These are phyloP conservation scores for Plasmodium gallinaceum DNA, from an alignment of 169 alveolate genomes.

Conservation along the genomic window DNA sequence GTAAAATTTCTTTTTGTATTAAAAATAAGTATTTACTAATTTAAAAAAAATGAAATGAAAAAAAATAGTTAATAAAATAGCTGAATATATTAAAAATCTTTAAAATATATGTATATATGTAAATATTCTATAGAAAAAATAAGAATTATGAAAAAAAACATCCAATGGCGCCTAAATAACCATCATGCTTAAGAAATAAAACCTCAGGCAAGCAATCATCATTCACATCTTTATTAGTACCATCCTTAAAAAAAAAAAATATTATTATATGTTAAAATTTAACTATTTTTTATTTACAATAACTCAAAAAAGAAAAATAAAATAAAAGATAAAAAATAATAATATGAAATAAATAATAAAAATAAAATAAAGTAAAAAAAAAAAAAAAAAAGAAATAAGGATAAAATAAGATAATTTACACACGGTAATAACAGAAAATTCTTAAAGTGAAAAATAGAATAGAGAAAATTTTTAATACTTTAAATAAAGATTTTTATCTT, in stretches of 20 bases:
- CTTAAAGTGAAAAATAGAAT: too few species aligned
- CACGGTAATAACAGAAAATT: not conserved
- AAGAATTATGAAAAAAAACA: slow-evolving; percentile 83
- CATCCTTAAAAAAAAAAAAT: slow-evolving; percentile 25
- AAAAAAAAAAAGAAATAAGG: too few species aligned
- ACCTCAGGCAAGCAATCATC: slow-evolving; percentile 75
- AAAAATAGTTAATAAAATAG: not conserved
- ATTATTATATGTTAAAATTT: not conserved
- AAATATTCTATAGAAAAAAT: not conserved
- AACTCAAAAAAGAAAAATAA: not conserved
- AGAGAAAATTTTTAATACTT: not conserved
- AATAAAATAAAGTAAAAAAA: too few species aligned
- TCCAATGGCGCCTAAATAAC: slow-evolving; percentile 94
- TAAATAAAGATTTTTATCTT: too few species aligned
- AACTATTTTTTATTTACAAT: not conserved
- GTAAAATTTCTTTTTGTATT: not conserved
- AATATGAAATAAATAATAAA: too few species aligned
- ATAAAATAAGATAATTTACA: too few species aligned
- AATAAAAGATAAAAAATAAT: too few species aligned
- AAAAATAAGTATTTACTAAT: not conserved
- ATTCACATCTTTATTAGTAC: not conserved
- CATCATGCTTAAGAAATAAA: slow-evolving; percentile 88
- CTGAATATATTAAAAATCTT: not conserved
- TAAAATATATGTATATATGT: not conserved
- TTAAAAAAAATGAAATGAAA: not conserved